These are phyloP conservation scores for Platanthera guangdongensis DNA, from an alignment of 106 monocot species.

Conservation along the genomic window DNA sequence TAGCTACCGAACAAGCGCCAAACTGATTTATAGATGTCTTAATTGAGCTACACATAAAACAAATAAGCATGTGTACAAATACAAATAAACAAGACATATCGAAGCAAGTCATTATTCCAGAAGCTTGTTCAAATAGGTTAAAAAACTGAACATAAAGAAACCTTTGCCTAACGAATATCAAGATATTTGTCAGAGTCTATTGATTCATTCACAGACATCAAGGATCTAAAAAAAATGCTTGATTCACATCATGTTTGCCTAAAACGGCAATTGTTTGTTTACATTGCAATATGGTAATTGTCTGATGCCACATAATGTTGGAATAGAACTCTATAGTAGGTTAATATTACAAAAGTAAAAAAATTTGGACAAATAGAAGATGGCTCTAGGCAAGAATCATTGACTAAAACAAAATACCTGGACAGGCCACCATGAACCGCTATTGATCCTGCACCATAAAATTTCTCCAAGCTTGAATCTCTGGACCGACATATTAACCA, in stretches of 20 bases:
- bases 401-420: constrained; percentile 4
- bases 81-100: neutral
- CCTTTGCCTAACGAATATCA: neutral
- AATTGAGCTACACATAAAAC: neutral
- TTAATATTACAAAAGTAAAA: neutral
- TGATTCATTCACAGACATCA: neutral
- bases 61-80: neutral
- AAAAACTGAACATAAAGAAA: too few relatives aligned
- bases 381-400: neutral
- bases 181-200: neutral
- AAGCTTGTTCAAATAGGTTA: too few relatives aligned
- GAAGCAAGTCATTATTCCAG: too few relatives aligned
- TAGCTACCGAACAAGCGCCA: neutral
- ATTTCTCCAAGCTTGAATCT: neutral
- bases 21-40: neutral
- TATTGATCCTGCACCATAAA: constrained; percentile 3
- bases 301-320: neutral
- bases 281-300: neutral
- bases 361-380: neutral
- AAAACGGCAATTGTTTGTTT: neutral
- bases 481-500: constrained; percentile 1
- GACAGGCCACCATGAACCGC: constrained; percentile 5
- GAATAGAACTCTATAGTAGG: neutral
- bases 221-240: neutral
- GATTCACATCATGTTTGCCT: too few relatives aligned